Evolutionary conservation across 2,329 filamentous ascomycete genomes (phyloP).

Genomic region (Rugonectria rugulosa): DNA sequence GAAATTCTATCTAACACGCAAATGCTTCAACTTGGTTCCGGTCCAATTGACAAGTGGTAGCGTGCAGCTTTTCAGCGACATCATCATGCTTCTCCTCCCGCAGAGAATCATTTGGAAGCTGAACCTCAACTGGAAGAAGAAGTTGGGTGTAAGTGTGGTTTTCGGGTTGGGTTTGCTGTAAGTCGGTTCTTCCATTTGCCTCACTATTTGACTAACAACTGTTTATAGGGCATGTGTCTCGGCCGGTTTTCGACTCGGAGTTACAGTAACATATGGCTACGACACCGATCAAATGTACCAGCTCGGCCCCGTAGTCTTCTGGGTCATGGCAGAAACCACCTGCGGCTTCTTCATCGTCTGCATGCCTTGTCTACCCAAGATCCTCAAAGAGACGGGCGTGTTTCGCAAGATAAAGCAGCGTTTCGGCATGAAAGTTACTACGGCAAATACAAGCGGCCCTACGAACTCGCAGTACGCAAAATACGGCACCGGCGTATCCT

Average conservation of each 20-base stretch:
- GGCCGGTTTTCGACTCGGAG: constrained; percentile 47
- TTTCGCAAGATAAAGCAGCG: constrained; percentile 5
- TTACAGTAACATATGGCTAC: constrained; percentile 42
- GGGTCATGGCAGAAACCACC: constrained; percentile 54
- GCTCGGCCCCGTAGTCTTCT: constrained; percentile 51
- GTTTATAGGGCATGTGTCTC: constrained; percentile 48
- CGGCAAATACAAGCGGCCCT: too few species aligned
- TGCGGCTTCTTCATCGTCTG: constrained; percentile 53
- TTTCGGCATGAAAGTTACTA: constrained; percentile 18
- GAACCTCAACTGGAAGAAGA: constrained; percentile 23
- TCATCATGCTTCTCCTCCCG: constrained; percentile 18
- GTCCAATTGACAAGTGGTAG: constrained; percentile 17
- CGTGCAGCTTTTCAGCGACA: constrained; percentile 19
- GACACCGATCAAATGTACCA: constrained; percentile 45
- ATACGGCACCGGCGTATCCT: too few species aligned
- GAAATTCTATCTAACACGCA: constrained; percentile 20
- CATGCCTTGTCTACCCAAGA: constrained; percentile 49
- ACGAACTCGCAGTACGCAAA: too few species aligned
- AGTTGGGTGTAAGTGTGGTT: constrained; percentile 16
- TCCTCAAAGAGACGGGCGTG: constrained; percentile 33
- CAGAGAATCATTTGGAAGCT: constrained; percentile 23
- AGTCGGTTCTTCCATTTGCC: not conserved
- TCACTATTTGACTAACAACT: not conserved
- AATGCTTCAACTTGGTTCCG: constrained; percentile 15
- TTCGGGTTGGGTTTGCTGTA: constrained; percentile 23